Conservation (phyloP, 495 filamentous ascomycete genomes). For the Penicillium atrosanguineum region DNA sequence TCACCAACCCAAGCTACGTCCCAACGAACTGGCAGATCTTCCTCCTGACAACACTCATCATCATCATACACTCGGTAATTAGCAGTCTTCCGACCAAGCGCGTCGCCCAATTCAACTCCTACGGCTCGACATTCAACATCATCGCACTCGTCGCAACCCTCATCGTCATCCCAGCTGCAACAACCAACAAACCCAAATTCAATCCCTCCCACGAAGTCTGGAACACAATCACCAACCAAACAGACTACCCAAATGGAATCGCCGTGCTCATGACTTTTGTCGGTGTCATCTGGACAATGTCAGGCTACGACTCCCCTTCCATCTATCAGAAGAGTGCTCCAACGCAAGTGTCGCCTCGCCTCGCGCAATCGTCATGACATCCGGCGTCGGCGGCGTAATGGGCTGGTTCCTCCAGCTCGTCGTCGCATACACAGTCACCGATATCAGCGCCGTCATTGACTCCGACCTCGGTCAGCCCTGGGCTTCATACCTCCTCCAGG, state of each 20-base stretch:
- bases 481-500: slow-evolving; percentile 70
- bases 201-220: slow-evolving; percentile 61
- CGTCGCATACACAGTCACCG: slow-evolving; percentile 75
- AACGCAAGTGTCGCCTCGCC: slow-evolving; percentile 75
- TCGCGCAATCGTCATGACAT: slow-evolving; percentile 73
- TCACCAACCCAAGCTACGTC: slow-evolving; percentile 61
- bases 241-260: slow-evolving; percentile 68
- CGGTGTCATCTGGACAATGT: slow-evolving; percentile 62
- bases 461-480: slow-evolving; percentile 73
- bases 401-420: slow-evolving; percentile 77
- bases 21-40: slow-evolving; percentile 68
- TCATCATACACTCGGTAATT: slow-evolving; percentile 68
- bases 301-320: slow-evolving; percentile 75
- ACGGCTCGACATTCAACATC: slow-evolving; percentile 73
- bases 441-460: slow-evolving; percentile 58
- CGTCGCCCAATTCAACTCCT: slow-evolving; percentile 74
- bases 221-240: slow-evolving; percentile 66
- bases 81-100: slow-evolving; percentile 73
- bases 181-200: slow-evolving; percentile 61
- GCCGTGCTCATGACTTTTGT: slow-evolving; percentile 77
- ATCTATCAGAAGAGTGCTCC: slow-evolving; percentile 73
- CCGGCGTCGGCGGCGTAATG: slow-evolving; percentile 62
- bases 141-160: slow-evolving; percentile 63
- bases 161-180: slow-evolving; percentile 67
- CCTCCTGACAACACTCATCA: slow-evolving; percentile 66